Percentiles rank a stretch among this genome's conserved stretches.
phyloP scores from a whole-genome alignment of 768 basidiomycete species.

The Aureoboletus auriporus region DNA sequence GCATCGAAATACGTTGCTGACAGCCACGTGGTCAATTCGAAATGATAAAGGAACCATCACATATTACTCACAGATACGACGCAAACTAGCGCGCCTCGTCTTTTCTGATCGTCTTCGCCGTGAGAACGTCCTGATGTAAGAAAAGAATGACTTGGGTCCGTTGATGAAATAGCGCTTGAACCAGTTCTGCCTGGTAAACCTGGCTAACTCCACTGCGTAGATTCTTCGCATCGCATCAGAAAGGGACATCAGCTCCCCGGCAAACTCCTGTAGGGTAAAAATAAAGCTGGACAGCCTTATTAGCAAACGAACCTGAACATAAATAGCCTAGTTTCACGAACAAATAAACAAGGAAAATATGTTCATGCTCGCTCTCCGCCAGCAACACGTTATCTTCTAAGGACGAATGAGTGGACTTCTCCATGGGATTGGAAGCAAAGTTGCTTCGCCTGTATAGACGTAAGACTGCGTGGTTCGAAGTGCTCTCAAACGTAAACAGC shows the following conservation, averaged over 20 bases:
- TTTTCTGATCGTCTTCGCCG: conserved; percentile 14
- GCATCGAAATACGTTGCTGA: conserved; percentile 54
- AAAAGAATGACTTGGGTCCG: conserved; percentile 22
- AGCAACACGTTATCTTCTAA: conserved; percentile 34
- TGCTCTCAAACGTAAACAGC: conserved; percentile 71
- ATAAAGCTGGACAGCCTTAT: conserved; percentile 65
- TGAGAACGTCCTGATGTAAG: conserved; percentile 16
- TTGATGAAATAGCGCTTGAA: conserved; percentile 35
- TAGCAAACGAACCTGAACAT: not conserved
- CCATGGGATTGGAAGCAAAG: conserved; percentile 15
- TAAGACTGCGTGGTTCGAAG: conserved; percentile 79
- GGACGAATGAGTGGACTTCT: conserved; percentile 13
- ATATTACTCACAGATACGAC: conserved; percentile 38
- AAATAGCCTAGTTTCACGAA: conserved; percentile 37
- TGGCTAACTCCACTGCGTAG: conserved; percentile 59
- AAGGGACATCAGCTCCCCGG: conserved; percentile 75
- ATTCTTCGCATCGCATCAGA: conserved; percentile 83
- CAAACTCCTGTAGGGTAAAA: conserved; percentile 94
- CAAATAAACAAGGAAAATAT: conserved; percentile 90
- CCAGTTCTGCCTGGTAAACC: conserved; percentile 33
- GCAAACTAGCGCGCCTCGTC: conserved; percentile 19
- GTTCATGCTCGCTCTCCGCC: conserved; percentile 62
- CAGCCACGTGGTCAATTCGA: conserved; percentile 2
- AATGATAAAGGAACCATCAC: not conserved
- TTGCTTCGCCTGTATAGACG: conserved; percentile 63